Conservation (phyloP, 352 stramenopile genomes). For the Chrysophaeum taylorii region DNA sequence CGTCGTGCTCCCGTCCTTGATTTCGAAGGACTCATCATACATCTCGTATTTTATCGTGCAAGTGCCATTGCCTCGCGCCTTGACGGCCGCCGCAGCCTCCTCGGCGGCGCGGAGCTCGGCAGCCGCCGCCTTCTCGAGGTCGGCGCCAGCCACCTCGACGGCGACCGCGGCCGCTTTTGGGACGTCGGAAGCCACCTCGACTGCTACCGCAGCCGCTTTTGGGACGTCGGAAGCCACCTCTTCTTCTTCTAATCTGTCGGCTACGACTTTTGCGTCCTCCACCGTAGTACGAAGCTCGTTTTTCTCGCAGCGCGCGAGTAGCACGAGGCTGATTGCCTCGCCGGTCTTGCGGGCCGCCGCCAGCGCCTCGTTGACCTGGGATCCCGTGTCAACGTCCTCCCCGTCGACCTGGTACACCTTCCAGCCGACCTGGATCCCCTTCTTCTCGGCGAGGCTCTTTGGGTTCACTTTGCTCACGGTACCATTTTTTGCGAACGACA, state of each 20-base stretch:
- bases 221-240: not conserved
- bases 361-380: conserved; percentile 15
- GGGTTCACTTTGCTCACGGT: conserved; percentile 16
- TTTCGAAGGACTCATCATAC: conserved; percentile 67
- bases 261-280: not conserved
- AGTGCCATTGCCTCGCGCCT: conserved; percentile 52
- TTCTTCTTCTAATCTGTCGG: not conserved
- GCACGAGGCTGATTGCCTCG: conserved; percentile 16
- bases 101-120: too few species aligned
- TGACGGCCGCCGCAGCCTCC: not conserved
- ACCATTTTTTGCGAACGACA: conserved; percentile 10
- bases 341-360: conserved; percentile 15
- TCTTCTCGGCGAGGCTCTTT: conserved; percentile 13
- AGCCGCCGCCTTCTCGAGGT: not conserved
- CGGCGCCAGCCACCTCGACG: not conserved
- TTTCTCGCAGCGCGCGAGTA: not conserved
- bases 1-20: conserved; percentile 60
- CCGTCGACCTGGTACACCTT: conserved; percentile 13
- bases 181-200: not conserved
- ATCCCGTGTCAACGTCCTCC: not conserved
- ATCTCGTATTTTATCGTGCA: conserved; percentile 68
- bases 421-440: conserved; percentile 18
- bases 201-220: not conserved
- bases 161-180: not conserved
- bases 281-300: too few species aligned